These are phyloP conservation scores for Endoconidiophora laricicola DNA, from an alignment of 2,329 filamentous ascomycete species.

Conservation along the genomic window DNA sequence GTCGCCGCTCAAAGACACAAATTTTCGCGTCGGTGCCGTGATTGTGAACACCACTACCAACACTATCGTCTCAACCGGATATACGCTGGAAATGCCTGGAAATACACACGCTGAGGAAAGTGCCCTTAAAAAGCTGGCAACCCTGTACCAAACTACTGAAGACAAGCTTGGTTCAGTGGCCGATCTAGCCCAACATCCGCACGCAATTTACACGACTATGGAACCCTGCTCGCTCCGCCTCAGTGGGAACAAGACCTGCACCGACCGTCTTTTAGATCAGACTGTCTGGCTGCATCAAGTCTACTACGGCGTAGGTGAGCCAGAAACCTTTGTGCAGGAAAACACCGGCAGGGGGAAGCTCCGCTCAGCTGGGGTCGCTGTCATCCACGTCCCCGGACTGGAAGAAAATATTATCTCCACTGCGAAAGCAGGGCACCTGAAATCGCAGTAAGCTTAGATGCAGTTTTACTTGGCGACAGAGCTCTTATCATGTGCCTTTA, in stretches of 20 bases:
- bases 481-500: no score
- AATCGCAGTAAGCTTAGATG: neutral
- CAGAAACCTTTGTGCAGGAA: constrained; percentile 71
- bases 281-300: constrained; percentile 52
- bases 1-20: constrained; percentile 67
- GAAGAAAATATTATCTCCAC: constrained; percentile 68
- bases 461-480: neutral
- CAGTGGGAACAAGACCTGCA: constrained; percentile 61
- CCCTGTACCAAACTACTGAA: constrained; percentile 27
- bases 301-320: constrained; percentile 77
- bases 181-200: constrained; percentile 23
- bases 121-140: constrained; percentile 59
- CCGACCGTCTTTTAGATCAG: constrained; percentile 57
- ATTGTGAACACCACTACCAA: constrained; percentile 45
- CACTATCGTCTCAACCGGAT: constrained; percentile 59
- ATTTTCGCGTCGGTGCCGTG: constrained; percentile 91
- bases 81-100: constrained; percentile 74
- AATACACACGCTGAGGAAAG: constrained; percentile 97
- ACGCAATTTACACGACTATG: constrained; percentile 73
- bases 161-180: constrained; percentile 20
- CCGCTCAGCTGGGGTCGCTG: constrained; percentile 53
- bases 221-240: constrained; percentile 64
- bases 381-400: constrained; percentile 56
- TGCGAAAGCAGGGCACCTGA: constrained; percentile 62
- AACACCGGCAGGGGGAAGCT: constrained; percentile 61